phyloP scores from a whole-genome alignment of 31 red algal species.

The Odonthalia washingtoniensis region DNA sequence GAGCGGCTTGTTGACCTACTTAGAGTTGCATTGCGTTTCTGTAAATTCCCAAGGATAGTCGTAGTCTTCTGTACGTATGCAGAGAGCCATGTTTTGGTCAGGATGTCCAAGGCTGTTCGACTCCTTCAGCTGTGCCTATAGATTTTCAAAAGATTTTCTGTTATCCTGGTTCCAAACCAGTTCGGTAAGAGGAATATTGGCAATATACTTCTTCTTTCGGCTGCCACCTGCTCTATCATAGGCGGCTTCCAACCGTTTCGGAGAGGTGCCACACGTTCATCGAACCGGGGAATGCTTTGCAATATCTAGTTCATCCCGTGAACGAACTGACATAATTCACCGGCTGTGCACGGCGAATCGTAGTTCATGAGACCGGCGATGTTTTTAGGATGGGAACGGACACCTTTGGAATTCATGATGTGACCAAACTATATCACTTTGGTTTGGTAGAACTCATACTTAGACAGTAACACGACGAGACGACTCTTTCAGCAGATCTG shows the following conservation, averaged over 20 bases:
- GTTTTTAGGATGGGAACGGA: slow-evolving; percentile 26
- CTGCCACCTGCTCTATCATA: too few species aligned
- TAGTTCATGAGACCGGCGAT: background rate
- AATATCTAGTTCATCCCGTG: slow-evolving; percentile 23
- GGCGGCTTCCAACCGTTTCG: slow-evolving; percentile 39
- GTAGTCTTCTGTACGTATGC: slow-evolving; percentile 39
- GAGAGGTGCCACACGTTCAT: slow-evolving; percentile 23
- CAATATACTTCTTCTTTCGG: slow-evolving; percentile 9
- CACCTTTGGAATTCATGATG: slow-evolving; percentile 27
- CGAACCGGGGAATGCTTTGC: slow-evolving; percentile 40
- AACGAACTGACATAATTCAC: slow-evolving; percentile 41
- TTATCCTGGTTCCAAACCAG: background rate
- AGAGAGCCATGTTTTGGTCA: background rate
- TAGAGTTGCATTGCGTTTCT: slow-evolving; percentile 20
- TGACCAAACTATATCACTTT: slow-evolving; percentile 21
- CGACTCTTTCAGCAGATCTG: slow-evolving; percentile 7
- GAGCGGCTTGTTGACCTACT: slow-evolving; percentile 1
- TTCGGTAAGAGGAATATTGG: background rate
- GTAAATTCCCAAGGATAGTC: slow-evolving; percentile 30
- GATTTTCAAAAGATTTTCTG: background rate
- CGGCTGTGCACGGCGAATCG: slow-evolving; percentile 6
- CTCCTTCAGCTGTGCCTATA: slow-evolving; percentile 24
- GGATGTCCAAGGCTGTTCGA: slow-evolving; percentile 29
- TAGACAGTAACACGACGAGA: slow-evolving; percentile 32
- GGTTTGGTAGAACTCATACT: slow-evolving; percentile 38